phyloP scores from a whole-genome alignment of 768 basidiomycete species.

The Cyclocybe cylindracea region DNA sequence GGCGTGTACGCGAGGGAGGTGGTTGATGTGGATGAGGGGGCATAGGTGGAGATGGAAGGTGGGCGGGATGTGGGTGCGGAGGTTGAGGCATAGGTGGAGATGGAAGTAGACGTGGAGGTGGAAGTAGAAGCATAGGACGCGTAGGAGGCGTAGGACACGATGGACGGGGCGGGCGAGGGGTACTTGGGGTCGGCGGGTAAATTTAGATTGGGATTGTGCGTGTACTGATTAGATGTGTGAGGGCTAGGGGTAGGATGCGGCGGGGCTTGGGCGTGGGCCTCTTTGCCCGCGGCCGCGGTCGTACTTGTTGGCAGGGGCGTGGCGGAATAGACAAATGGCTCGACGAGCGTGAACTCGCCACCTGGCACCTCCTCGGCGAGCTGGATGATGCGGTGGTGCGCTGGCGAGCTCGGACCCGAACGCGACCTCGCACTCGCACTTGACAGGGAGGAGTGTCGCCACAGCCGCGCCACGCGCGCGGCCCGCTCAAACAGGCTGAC shows the following conservation, averaged over 20 bases:
- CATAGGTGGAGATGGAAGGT: too few relatives aligned
- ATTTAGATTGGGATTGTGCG: too few relatives aligned
- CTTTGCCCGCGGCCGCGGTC: neutral
- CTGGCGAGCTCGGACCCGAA: too few relatives aligned
- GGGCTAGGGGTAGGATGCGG: too few relatives aligned
- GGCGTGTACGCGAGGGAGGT: neutral
- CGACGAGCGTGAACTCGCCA: slow-evolving; percentile 34
- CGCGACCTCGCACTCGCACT: neutral
- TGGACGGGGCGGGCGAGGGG: slow-evolving; percentile 19
- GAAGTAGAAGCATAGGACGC: too few relatives aligned
- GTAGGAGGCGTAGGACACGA: too few relatives aligned
- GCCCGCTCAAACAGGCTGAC: slow-evolving; percentile 43
- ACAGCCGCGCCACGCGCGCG: slow-evolving; percentile 31
- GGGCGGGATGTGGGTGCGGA: too few relatives aligned
- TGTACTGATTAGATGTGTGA: too few relatives aligned
- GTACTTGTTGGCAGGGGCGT: neutral
- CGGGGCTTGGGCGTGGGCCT: neutral
- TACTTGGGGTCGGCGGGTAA: neutral
- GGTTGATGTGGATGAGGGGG: slow-evolving; percentile 6
- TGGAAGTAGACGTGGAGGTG: too few relatives aligned
- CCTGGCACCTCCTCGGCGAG: slow-evolving; percentile 31
- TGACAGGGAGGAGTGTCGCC: slow-evolving; percentile 2
- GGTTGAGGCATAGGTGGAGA: too few relatives aligned
- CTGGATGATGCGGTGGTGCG: slow-evolving; percentile 28
- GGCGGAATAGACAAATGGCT: slow-evolving; percentile 10